phyloP scores from a whole-genome alignment of 495 filamentous ascomycete species.

The Lentithecium fluviatile region DNA sequence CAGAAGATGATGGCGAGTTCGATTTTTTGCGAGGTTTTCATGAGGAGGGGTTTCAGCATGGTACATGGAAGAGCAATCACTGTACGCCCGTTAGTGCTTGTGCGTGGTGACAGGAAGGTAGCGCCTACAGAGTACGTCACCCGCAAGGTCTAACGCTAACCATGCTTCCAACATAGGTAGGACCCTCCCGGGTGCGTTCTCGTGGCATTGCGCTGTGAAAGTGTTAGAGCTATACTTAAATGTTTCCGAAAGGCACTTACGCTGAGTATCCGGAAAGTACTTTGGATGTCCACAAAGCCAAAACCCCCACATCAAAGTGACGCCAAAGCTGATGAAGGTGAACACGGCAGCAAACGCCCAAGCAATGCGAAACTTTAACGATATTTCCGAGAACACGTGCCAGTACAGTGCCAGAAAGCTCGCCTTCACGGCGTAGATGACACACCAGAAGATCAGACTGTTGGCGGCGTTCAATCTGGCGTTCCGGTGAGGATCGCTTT shows the following conservation, averaged over 20 bases:
- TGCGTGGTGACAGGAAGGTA: background rate
- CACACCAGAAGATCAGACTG: conserved; percentile 48
- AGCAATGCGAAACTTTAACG: background rate
- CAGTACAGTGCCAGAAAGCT: conserved; percentile 51
- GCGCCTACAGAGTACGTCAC: background rate
- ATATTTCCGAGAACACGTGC: conserved; percentile 44
- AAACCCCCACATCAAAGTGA: background rate
- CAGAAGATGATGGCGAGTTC: conserved; percentile 4
- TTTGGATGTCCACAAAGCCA: background rate
- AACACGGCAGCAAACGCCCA: background rate
- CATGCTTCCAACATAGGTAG: background rate
- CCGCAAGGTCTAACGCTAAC: background rate
- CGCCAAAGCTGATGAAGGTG: background rate
- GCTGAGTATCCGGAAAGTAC: background rate
- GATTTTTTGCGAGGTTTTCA: conserved; percentile 1
- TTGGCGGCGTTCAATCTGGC: background rate
- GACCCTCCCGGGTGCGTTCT: background rate
- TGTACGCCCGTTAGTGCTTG: background rate
- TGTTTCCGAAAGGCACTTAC: background rate
- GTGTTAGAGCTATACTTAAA: background rate
- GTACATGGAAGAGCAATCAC: background rate
- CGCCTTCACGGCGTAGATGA: conserved; percentile 51
- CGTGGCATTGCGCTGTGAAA: background rate
- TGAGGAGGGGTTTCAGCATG: background rate
- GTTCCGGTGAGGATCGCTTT: background rate